Base-by-base conservation (phyloP, 108 stramenopile genomes). In the Cyclotella choctawhatcheeana region DNA sequence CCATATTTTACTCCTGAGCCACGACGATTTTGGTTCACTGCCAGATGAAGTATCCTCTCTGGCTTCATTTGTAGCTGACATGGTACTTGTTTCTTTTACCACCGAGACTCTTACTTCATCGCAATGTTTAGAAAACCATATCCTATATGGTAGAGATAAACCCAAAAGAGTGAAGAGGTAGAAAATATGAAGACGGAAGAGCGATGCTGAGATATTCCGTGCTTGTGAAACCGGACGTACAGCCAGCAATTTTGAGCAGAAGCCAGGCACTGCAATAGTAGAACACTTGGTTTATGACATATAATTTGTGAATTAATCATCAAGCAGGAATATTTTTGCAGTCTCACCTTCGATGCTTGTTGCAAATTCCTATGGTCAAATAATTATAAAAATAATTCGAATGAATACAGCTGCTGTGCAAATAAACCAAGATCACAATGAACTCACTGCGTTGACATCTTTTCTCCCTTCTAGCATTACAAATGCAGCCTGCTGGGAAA, bases 401-500 rank as follows among this genome's bases (percentile, higher is more conserved):
- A 68, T 26, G 13, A 51, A 25, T 33, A 37, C 5, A 25, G 6
- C 6, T 6, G 21, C 2, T 5, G 20, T 14, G 5, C 22, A 16
- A 27, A 59, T 44, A 18, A 51, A 22, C 25, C 4, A 48, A n/a
- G 4, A 48, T 4, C 8, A n/a, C 10, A 37, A 31, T 3, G 6
- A 3, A 67, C 74, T 61, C 45, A 75, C 74, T 5, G 90, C 92
- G 61, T 81, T 74, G 24, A 88, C 82, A 64, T 95, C 94, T 25
- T 79, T 84, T 35, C 84, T 74, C 22, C 90, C 91, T 66, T 95
- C 85, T 44, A 82, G 31, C 25, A 79, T 82, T 0, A 93, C 82
- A 82, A 95, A 95, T 10, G 85, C 71, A 12, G 90, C 73, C 78
- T 95, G 94, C 66, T 95, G 94, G 22, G 85, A 77, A 72, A 95